Evolutionary conservation across 2,329 filamentous ascomycete species (phyloP).

Genomic region (Alternaria dauci): DNA sequence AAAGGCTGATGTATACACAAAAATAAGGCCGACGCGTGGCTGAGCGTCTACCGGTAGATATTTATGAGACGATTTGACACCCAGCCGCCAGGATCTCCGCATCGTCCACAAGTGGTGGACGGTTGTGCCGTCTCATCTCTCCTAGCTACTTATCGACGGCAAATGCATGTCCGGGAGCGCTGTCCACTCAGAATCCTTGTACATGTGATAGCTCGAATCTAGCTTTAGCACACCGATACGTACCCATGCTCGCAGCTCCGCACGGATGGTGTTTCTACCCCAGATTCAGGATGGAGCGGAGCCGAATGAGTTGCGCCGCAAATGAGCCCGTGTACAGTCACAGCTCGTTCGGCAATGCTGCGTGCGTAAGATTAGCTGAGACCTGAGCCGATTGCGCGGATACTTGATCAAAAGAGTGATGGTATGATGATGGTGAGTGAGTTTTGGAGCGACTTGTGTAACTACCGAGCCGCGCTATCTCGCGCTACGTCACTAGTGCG

Average conservation of each 20-base stretch:
- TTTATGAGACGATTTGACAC: background rate
- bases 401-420: background rate
- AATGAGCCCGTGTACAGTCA: background rate
- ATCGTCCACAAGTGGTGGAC: background rate
- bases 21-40: background rate
- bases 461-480: constrained; percentile 19
- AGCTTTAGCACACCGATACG: background rate
- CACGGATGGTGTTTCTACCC: background rate
- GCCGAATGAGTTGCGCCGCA: constrained; percentile 11
- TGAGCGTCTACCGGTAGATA: background rate
- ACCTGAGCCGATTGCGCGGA: background rate
- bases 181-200: background rate
- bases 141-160: background rate
- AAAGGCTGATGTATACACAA: background rate
- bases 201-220: background rate
- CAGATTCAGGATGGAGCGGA: background rate
- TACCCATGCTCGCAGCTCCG: constrained; percentile 1
- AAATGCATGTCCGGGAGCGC: background rate
- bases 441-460: constrained; percentile 2
- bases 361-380: background rate
- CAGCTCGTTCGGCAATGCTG: background rate
- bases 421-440: background rate
- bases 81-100: constrained; percentile 5
- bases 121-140: background rate
- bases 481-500: constrained; percentile 9